Evolutionary conservation across 345 rosid species (phyloP), one percentile per base, ranked within the genome.

Genomic region (Balakata baccata): DNA sequence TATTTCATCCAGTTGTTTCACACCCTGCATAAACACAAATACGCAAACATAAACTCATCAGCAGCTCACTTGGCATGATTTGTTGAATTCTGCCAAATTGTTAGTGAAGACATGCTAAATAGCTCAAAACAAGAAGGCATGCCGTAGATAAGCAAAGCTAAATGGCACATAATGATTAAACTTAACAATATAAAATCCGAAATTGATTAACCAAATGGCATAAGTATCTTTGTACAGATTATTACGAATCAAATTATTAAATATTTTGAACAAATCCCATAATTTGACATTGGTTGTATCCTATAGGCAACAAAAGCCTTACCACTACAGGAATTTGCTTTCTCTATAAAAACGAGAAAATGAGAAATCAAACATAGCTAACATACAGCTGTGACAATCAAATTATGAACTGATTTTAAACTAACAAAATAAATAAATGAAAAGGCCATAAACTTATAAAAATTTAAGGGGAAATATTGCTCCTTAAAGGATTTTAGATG

Each of bases 1-100:
- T 16, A 65, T 75, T 45, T 75, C 68, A 56, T 60, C 72, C 25
- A 68, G 81, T 45, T 50, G 75, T 69, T 74, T 75, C 81, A 74
- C 77, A 68, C 18, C 85, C 86, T 78, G 76, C 77, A 80, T 10
- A 68, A 58, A 69, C 60, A 58, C 61, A 54, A 69, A 74, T 25
- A 74, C 43, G 49, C 0, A 74, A 71, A 38, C 70, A 66, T 47
- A 67, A 25, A 23, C 25, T 50, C 3, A 63, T 74, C 53, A 70
- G 73, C 71, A 74, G 41, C 64, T 73, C 54, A 50, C 66, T n/a
- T n/a, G 45, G 58, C 29, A 61, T 25, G 41, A 52, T 39, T 65
- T n/a, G 20, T 45, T 50, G 46, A 29, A 25, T 20, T 54, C 59
- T 54, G 56, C 56, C 16, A 51, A 51, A 10, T 43, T 43, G 47